These are phyloP conservation scores for Penicillium flavigenum DNA, from an alignment of 495 filamentous ascomycete species.

Conservation along the genomic window DNA sequence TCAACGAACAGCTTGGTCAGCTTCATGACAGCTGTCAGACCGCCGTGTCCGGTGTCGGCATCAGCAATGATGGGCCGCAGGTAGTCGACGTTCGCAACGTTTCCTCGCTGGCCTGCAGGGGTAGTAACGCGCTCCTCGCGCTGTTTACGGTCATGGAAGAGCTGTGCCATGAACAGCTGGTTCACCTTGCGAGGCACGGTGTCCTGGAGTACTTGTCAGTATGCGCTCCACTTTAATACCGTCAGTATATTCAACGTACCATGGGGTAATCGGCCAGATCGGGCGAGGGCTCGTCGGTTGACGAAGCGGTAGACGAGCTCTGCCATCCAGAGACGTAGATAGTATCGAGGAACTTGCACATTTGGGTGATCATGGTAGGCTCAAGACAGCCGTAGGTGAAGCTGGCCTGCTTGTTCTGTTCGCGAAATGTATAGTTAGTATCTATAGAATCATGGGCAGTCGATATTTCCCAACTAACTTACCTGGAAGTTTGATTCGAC, in stretches of 20 bases:
- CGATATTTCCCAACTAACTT: conserved; percentile 19
- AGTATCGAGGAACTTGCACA: conserved; percentile 98
- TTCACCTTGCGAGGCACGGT: conserved; percentile 98
- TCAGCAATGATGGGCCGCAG: conserved; percentile 95
- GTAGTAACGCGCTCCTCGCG: conserved; percentile 87
- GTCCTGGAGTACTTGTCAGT: conserved; percentile 55
- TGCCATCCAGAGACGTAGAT: conserved; percentile 99
- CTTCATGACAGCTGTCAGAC: conserved; percentile 98
- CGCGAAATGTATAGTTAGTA: conserved; percentile 3
- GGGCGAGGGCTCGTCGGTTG: conserved; percentile 91
- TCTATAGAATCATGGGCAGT: not conserved
- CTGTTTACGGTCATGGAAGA: conserved; percentile 99
- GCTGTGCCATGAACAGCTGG: conserved; percentile 95
- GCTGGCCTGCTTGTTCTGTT: conserved; percentile 75
- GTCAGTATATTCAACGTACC: conserved; percentile 49
- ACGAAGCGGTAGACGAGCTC: conserved; percentile 92
- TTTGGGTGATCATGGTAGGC: conserved; percentile 97
- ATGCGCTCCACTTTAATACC: not conserved
- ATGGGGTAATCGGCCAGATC: conserved; percentile 99
- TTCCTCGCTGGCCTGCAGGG: conserved; percentile 68
- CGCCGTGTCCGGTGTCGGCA: conserved; percentile 96
- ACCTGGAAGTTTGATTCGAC: conserved; percentile 84
- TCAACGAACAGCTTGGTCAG: conserved; percentile 97
- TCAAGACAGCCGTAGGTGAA: conserved; percentile 97
- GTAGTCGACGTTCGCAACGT: conserved; percentile 84